Evolutionary conservation across 345 rosid species (phyloP), one percentile per base, ranked within the genome.

Genomic region (Gossypium bickii): DNA sequence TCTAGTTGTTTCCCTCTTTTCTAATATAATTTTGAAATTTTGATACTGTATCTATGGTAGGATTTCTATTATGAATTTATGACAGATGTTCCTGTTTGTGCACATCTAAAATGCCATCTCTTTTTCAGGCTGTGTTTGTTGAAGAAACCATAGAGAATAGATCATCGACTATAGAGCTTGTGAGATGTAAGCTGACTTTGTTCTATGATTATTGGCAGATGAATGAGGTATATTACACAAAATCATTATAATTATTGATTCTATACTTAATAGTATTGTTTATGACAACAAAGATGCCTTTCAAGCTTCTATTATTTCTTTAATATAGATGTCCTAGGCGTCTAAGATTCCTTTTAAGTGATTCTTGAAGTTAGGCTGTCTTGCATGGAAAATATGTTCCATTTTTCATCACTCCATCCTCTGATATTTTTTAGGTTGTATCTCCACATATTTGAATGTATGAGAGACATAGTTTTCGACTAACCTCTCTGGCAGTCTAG

Each of bases 131-230:
- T 77, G 79, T 83, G 62, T 82, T 90, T 7, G 67, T 77, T 20
- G 92, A 89, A 83, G 84, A 81, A 61, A 73, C 77, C 56, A 71
- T 61, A 62, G 83, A 78, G 10, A 74, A 80, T 75, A 43, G 78
- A 61, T 24, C 73, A 52, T 85, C 83, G 20, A 71, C 73, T 71
- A 74, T 90, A 38, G 95, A 92, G 86, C 88, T 94, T 11, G 90
- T 90, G 10, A 86, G 80, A 66, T 94, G 97, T 83, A 86, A 82
- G 81, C 83, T 92, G 79, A 94, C 89, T 55, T 70, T 94, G 84
- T 89, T 86, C 76, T 94, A 94, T 86, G 91, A 86, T 62, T 92
- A 92, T 76, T 94, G 97, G 97, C 90, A 81, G 75, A 91, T 88
- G 97, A 86, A 87, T 82, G 97, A 94, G 97, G 98, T 94, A 86